These are phyloP conservation scores for Xylariaceae sp. DNA, from an alignment of 2,329 filamentous ascomycete genomes.

Conservation along the genomic window DNA sequence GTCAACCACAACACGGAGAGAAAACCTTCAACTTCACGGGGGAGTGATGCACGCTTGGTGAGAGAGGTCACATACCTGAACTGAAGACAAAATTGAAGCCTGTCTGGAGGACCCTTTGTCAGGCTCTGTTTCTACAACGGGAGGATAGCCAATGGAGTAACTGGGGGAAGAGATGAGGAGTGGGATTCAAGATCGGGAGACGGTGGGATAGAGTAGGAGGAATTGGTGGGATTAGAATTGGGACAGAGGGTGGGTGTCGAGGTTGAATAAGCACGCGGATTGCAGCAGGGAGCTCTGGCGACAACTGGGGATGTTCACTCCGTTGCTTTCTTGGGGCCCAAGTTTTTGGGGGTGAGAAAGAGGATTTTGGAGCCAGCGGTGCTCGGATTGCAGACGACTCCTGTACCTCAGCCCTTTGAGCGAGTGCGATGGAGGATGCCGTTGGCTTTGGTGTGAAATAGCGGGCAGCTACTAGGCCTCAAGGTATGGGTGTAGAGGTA, in stretches of 20 bases:
- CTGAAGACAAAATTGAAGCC: constrained; percentile 5
- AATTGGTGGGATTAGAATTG: no score
- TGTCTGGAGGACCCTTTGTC: constrained; percentile 4
- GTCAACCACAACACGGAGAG: no score
- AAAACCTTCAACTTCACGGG: not conserved
- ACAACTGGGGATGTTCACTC: constrained; percentile 15
- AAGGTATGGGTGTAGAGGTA: no score
- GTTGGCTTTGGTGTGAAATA: not conserved
- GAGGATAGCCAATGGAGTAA: constrained; percentile 10
- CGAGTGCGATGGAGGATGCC: constrained; percentile 5
- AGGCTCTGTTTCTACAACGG: constrained; percentile 9
- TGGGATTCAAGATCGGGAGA: constrained; percentile 4
- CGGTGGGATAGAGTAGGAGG: constrained; percentile 13
- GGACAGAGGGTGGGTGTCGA: constrained; percentile 5
- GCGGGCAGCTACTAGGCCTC: no score
- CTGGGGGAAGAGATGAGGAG: constrained; percentile 3
- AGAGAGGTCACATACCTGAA: constrained; percentile 14
- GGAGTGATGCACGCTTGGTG: not conserved
- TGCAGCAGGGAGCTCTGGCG: constrained; percentile 14
- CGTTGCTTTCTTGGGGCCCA: constrained; percentile 5
- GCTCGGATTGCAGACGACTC: constrained; percentile 7
- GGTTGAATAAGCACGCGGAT: constrained; percentile 15
- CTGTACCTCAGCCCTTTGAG: constrained; percentile 15
- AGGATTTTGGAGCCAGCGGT: constrained; percentile 5
- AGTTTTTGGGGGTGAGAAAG: constrained; percentile 14